phyloP scores from a whole-genome alignment of 352 stramenopile genomes.

The Pythium sp. region DNA sequence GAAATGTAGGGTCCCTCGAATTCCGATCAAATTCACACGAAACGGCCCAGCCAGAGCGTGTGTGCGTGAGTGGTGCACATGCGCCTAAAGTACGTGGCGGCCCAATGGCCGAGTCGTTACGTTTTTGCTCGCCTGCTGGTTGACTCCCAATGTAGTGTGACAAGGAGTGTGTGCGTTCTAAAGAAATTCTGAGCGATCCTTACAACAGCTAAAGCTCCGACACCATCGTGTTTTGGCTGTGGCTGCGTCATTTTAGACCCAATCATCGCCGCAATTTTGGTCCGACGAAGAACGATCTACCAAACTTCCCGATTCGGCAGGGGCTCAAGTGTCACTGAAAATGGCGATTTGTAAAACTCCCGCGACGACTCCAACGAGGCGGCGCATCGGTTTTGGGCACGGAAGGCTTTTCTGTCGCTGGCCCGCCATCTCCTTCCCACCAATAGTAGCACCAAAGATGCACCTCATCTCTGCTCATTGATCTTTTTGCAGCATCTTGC shows the following conservation, averaged over 20 bases:
- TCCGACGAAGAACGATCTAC: neutral
- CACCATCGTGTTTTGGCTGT: too few relatives aligned
- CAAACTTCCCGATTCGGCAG: neutral
- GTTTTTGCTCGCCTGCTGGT: neutral
- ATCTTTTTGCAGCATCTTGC: constrained; percentile 4
- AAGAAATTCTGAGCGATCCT: too few relatives aligned
- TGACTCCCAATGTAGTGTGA: neutral
- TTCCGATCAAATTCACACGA: neutral
- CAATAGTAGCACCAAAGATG: neutral
- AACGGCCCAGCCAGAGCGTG: neutral
- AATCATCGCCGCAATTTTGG: neutral
- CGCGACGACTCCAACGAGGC: neutral
- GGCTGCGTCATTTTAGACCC: neutral
- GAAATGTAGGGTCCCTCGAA: too few relatives aligned
- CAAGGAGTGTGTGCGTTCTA: too few relatives aligned
- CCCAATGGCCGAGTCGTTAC: neutral
- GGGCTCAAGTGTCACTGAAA: neutral
- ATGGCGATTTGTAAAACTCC: neutral
- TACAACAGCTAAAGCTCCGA: too few relatives aligned
- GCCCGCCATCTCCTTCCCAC: neutral
- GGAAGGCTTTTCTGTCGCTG: neutral
- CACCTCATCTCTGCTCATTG: neutral
- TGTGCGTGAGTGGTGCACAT: neutral
- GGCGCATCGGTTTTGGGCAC: neutral
- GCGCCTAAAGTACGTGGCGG: neutral